Conservation (phyloP, 768 basidiomycete species). For the Leccinum subtestaceum region DNA sequence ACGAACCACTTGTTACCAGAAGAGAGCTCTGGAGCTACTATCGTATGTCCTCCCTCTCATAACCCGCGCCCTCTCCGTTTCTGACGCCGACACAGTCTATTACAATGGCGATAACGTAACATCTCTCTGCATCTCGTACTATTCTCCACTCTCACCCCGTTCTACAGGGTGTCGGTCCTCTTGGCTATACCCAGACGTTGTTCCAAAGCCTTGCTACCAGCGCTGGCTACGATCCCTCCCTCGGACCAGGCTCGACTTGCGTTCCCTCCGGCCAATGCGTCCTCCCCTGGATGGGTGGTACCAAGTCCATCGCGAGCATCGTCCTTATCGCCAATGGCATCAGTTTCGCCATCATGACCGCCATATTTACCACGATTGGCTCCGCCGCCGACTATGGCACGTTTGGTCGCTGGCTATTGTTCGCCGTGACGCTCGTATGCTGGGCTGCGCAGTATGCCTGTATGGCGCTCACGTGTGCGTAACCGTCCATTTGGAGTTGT, state of each 20-base stretch:
- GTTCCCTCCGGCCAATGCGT: constrained; percentile 72
- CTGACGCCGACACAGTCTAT: constrained; percentile 49
- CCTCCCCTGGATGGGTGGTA: constrained; percentile 71
- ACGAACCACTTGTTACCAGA: constrained; percentile 70
- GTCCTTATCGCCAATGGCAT: constrained; percentile 76
- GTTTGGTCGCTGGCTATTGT: constrained; percentile 78
- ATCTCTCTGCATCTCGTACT: constrained; percentile 5
- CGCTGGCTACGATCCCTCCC: constrained; percentile 72
- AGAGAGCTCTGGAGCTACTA: constrained; percentile 82
- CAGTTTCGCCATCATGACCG: constrained; percentile 77
- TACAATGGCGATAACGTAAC: constrained; percentile 78
- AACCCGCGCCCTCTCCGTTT: background rate
- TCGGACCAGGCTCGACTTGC: constrained; percentile 71
- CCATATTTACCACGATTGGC: constrained; percentile 77
- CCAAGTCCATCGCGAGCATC: constrained; percentile 71
- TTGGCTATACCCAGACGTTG: constrained; percentile 65
- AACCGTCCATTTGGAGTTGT: background rate
- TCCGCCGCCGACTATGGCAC: constrained; percentile 35
- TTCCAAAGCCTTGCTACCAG: constrained; percentile 71
- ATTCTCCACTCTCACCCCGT: background rate
- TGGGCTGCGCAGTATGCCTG: constrained; percentile 81
- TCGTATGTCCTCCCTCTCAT: constrained; percentile 33
- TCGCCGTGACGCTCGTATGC: constrained; percentile 66
- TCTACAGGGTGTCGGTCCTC: constrained; percentile 62
- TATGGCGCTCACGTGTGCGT: constrained; percentile 67